Conservation (phyloP, 805 yeast species). For the Saccharomyces jurei region DNA sequence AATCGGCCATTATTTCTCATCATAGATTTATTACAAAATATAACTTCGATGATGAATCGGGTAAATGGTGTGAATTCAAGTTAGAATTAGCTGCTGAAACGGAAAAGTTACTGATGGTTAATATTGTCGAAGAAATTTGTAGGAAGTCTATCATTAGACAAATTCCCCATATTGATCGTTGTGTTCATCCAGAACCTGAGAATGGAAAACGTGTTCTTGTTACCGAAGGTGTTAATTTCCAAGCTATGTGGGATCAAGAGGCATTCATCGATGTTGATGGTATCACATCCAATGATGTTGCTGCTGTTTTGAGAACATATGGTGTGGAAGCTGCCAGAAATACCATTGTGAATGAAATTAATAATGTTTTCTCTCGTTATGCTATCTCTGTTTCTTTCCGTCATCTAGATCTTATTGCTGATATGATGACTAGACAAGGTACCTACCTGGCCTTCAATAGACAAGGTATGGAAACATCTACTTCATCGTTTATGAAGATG, state of each 20-base stretch:
- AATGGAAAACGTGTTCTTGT: slow-evolving; percentile 69
- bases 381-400: slow-evolving; percentile 89
- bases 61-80: slow-evolving; percentile 90
- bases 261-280: slow-evolving; percentile 85
- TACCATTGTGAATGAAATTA: slow-evolving; percentile 92
- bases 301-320: slow-evolving; percentile 80
- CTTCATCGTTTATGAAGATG: slow-evolving; percentile 97
- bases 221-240: slow-evolving; percentile 97
- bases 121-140: slow-evolving; percentile 87
- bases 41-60: slow-evolving; percentile 81
- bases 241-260: slow-evolving; percentile 97
- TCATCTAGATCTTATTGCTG: slow-evolving; percentile 94
- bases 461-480: slow-evolving; percentile 93
- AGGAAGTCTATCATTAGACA: slow-evolving; percentile 88
- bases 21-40: slow-evolving; percentile 70
- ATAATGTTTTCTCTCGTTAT: slow-evolving; percentile 90
- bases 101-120: slow-evolving; percentile 93
- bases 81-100: slow-evolving; percentile 76
- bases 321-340: slow-evolving; percentile 99
- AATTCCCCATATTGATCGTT: slow-evolving; percentile 83
- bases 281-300: slow-evolving; percentile 85
- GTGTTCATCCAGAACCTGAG: slow-evolving; percentile 72
- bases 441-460: slow-evolving; percentile 93
- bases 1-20: slow-evolving; percentile 66
- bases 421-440: slow-evolving; percentile 99